phyloP scores from a whole-genome alignment of 73 alveolate genomes.

The Effrenium voratum region DNA sequence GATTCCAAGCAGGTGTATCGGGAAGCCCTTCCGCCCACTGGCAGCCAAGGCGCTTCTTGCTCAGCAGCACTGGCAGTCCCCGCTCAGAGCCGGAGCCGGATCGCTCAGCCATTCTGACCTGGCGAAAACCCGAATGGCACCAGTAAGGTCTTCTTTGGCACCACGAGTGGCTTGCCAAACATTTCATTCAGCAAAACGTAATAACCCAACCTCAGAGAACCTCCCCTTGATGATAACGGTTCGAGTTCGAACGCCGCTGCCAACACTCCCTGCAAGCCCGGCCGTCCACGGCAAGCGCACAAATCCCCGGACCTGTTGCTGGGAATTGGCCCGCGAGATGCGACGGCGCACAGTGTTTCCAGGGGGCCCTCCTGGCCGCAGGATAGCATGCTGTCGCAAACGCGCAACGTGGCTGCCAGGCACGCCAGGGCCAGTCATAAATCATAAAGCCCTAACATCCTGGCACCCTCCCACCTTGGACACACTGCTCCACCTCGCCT shows the following conservation, averaged over 20 bases:
- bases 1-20: too few relatives aligned
- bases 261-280: too few relatives aligned
- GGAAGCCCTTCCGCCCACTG: too few relatives aligned
- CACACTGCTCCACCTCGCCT: too few relatives aligned
- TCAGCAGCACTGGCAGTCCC: constrained; percentile 68
- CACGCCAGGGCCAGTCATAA: too few relatives aligned
- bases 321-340: constrained; percentile 42
- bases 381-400: not conserved
- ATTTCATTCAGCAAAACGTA: too few relatives aligned
- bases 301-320: not conserved
- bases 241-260: too few relatives aligned
- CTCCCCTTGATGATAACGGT: not conserved
- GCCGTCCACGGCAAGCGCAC: too few relatives aligned
- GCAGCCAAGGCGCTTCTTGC: constrained; percentile 1
- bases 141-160: not conserved
- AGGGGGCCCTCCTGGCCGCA: not conserved
- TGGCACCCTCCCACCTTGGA: too few relatives aligned
- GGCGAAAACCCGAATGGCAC: not conserved
- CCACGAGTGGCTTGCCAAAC: not conserved
- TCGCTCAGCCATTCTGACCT: not conserved
- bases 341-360: constrained; percentile 51
- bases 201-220: not conserved
- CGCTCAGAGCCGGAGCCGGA: constrained; percentile 15
- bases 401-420: too few relatives aligned
- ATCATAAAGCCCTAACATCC: too few relatives aligned